Evolutionary conservation across 805 yeast genomes (phyloP).

Genomic region (Monosporozyma yasuniensis): DNA sequence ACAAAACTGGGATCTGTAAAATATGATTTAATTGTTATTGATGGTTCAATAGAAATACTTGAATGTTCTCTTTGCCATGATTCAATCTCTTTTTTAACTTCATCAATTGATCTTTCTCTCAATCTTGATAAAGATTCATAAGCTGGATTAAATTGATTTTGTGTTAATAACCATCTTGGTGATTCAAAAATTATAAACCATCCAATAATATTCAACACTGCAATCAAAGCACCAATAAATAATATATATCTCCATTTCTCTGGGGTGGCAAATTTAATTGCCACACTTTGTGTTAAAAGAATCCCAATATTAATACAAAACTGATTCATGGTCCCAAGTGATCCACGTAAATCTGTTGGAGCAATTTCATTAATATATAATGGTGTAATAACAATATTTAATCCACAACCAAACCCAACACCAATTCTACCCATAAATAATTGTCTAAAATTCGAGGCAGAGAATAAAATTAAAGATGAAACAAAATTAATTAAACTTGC

Average conservation of each 20-base stretch:
- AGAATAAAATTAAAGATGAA: conserved; percentile 57
- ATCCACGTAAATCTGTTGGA: conserved; percentile 60
- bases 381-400: conserved; percentile 78
- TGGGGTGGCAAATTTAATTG: conserved; percentile 57
- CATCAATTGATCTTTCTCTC: conserved; percentile 15
- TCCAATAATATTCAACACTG: conserved; percentile 39
- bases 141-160: conserved; percentile 29
- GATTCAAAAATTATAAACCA: conserved; percentile 53
- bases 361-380: conserved; percentile 72
- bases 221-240: conserved; percentile 49
- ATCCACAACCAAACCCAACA: conserved; percentile 83
- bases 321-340: conserved; percentile 85
- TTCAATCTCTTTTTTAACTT: conserved; percentile 17
- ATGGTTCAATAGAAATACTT: background rate
- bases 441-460: conserved; percentile 34
- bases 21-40: conserved; percentile 32
- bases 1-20: conserved; percentile 42
- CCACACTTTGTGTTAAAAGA: conserved; percentile 64
- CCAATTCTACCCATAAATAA: conserved; percentile 63
- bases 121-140: conserved; percentile 29
- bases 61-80: conserved; percentile 13
- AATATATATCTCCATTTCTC: conserved; percentile 67
- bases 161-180: conserved; percentile 65
- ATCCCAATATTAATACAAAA: conserved; percentile 82
- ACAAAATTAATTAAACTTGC: conserved; percentile 43